phyloP scores from a whole-genome alignment of 202 grass and related monocot genomes.

The Eragrostis tef region DNA sequence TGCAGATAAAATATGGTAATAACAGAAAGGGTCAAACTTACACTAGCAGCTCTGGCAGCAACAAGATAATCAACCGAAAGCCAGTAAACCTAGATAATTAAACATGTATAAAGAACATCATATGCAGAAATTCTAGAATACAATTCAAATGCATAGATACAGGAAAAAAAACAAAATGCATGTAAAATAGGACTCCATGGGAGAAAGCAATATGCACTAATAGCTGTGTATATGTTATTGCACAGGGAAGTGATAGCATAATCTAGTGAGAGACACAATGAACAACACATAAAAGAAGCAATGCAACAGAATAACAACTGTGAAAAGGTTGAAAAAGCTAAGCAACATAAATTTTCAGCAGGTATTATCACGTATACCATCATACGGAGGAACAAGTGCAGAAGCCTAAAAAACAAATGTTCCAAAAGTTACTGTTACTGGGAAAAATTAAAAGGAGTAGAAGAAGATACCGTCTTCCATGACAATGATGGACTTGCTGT shows the following conservation, averaged over 20 bases:
- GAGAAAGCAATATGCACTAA: slow-evolving; percentile 11
- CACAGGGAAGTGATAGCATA: background rate
- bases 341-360: slow-evolving; percentile 1
- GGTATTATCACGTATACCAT: slow-evolving; percentile 12
- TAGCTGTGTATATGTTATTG: background rate
- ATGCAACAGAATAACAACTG: background rate
- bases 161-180: too few species aligned
- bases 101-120: slow-evolving; percentile 43
- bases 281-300: slow-evolving; percentile 4
- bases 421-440: slow-evolving; percentile 24
- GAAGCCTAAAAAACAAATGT: slow-evolving; percentile 4
- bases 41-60: slow-evolving; percentile 74
- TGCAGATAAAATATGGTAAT: slow-evolving; percentile 20
- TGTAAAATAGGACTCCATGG: background rate
- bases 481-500: slow-evolving; percentile 53
- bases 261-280: background rate
- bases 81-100: slow-evolving; percentile 89
- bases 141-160: too few species aligned
- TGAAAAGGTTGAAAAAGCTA: background rate
- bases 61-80: slow-evolving; percentile 69
- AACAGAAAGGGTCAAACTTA: slow-evolving; percentile 49
- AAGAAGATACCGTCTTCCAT: slow-evolving; percentile 71
- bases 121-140: slow-evolving; percentile 25
- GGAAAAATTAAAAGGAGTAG: slow-evolving; percentile 7
- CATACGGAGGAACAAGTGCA: slow-evolving; percentile 3